Percentiles rank a stretch among this genome's conserved stretches.
Evolutionary conservation across 768 basidiomycete species (phyloP).

Genomic region (Amanita exitialis): DNA sequence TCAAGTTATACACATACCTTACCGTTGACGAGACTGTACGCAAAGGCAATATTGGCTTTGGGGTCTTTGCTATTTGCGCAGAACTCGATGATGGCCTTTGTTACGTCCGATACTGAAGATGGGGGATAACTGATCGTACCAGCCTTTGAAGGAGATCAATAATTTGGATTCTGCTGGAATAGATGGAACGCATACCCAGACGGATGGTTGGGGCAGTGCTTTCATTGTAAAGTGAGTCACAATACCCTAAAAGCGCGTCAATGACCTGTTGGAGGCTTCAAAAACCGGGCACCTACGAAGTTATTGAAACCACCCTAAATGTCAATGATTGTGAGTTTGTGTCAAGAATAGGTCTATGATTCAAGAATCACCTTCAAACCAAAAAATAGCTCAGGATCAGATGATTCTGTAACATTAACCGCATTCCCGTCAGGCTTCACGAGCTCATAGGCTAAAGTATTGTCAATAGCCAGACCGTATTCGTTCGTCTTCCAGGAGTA

Average conservation of each 20-base stretch:
- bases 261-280: background rate
- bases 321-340: background rate
- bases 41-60: constrained; percentile 39
- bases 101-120: constrained; percentile 14
- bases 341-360: too few relatives aligned
- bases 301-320: constrained; percentile 53
- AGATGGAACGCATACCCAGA: constrained; percentile 38
- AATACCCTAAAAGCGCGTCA: constrained; percentile 34
- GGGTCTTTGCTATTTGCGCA: constrained; percentile 32
- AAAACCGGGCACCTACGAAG: constrained; percentile 23
- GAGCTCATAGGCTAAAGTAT: constrained; percentile 41
- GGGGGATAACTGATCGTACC: constrained; percentile 29
- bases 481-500: constrained; percentile 39
- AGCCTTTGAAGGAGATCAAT: constrained; percentile 23
- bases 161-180: background rate
- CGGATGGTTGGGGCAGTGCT: constrained; percentile 40
- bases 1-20: constrained; percentile 16
- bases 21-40: constrained; percentile 29
- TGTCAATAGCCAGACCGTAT: constrained; percentile 23
- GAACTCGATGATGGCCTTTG: constrained; percentile 31
- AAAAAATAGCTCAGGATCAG: constrained; percentile 30
- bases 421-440: constrained; percentile 46
- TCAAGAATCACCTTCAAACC: constrained; percentile 23
- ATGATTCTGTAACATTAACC: constrained; percentile 20
- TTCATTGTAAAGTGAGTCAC: constrained; percentile 49